Evolutionary conservation across 192 early-diverging fungal species (phyloP).

Genomic region (Coemansia guatemalensis): DNA sequence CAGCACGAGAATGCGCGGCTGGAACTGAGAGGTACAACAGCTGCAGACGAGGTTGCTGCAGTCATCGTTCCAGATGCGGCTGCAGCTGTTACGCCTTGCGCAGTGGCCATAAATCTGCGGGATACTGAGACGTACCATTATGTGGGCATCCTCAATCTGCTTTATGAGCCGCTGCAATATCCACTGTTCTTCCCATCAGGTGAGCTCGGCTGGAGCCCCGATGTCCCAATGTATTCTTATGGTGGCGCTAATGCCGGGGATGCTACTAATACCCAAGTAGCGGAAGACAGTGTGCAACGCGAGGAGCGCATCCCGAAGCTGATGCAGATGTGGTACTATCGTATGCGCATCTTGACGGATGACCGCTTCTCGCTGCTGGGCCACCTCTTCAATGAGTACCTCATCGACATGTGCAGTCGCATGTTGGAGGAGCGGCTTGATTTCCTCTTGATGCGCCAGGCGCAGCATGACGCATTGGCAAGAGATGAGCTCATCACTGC

Average conservation of each 20-base stretch:
- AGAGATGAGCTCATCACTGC: neutral
- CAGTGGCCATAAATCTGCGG: neutral
- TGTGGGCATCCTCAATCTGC: neutral
- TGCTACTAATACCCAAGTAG: neutral
- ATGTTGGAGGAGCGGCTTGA: neutral
- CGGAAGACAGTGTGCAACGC: neutral
- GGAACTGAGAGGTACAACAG: no score
- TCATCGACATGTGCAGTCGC: neutral
- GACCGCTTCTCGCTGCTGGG: neutral
- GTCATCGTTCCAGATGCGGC: neutral
- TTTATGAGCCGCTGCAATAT: neutral
- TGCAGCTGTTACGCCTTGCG: neutral
- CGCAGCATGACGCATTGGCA: neutral
- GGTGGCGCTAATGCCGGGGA: neutral
- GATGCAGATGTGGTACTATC: neutral
- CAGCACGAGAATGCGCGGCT: no score
- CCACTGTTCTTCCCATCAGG: neutral
- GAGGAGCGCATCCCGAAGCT: neutral
- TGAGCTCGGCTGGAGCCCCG: neutral
- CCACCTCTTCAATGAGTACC: neutral
- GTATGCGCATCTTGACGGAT: neutral
- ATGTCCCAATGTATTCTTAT: neutral
- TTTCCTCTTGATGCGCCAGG: neutral
- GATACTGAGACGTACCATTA: neutral
- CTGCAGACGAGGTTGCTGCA: neutral